Conservation (phyloP, 768 basidiomycete genomes). For the Phlebiopsis gigantea region DNA sequence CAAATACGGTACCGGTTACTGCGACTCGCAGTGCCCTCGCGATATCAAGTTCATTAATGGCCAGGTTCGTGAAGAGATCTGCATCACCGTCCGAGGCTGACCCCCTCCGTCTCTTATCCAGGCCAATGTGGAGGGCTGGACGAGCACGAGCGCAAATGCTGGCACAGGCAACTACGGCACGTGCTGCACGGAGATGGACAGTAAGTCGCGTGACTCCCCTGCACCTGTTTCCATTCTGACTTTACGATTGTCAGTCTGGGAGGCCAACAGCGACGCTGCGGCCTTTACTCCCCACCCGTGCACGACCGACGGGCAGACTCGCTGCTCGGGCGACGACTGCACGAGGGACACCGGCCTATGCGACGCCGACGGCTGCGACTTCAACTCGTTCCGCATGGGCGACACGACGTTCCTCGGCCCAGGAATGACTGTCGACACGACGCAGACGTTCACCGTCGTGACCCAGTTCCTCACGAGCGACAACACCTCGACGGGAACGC, state of each 20-base stretch:
- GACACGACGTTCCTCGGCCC: conserved; percentile 41
- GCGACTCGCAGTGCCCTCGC: conserved; percentile 55
- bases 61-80: conserved; percentile 31
- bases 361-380: conserved; percentile 55
- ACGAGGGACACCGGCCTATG: conserved; percentile 36
- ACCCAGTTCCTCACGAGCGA: conserved; percentile 50
- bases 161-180: conserved; percentile 42
- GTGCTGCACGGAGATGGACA: conserved; percentile 59
- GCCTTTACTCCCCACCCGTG: conserved; percentile 51
- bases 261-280: conserved; percentile 44
- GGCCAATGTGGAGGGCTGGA: conserved; percentile 47
- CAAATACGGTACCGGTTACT: conserved; percentile 61
- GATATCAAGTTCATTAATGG: conserved; percentile 61
- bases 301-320: conserved; percentile 42
- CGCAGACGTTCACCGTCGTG: conserved; percentile 47
- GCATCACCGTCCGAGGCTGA: not conserved
- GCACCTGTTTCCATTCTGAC: no score
- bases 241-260: conserved; percentile 59
- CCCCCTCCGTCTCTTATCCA: conserved; percentile 18
- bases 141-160: conserved; percentile 35
- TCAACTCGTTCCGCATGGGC: conserved; percentile 58
- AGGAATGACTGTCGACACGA: conserved; percentile 47
- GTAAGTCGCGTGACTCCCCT: no score
- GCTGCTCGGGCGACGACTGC: conserved; percentile 39
- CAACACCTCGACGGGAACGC: conserved; percentile 40